Evolutionary conservation across 805 yeast genomes (phyloP), one percentile per base, ranked within the genome.

Genomic region (Metschnikowia orientalis): DNA sequence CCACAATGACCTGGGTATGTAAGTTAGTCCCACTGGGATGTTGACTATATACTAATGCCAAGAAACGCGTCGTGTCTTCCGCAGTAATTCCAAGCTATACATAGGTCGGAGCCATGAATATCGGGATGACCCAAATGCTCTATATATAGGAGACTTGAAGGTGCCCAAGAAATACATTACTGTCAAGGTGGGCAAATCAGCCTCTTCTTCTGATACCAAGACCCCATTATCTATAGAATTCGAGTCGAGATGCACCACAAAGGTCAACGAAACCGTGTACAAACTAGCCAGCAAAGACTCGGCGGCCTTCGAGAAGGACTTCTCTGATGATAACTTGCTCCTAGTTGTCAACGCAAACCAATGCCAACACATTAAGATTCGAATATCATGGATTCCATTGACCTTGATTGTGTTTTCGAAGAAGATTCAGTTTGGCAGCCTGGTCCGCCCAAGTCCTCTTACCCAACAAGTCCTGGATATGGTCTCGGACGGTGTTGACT

Each of bases 121-220:
- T 28, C 43, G 39, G 14, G 14, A 23, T 2, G 42, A 42, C 28
- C 41, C 45, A 3, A 17, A 44, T 12, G 53, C 57, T 28, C 43
- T 56, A 28, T 37, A 52, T 24, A 50, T 60, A 28, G 47, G 50
- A 17, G 57, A 60, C 30, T 43, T 51, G 14, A 47, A 51, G 28
- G 62, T 58, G 8, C 59, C 67, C 6, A 49, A 61, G 30, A 48
- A 48, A 11, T 61, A 59, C 38, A 39, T 61, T 11, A 48, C 50
- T 25, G 10, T 61, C 6, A 18, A 31, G 5, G 34, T 45, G 6
- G 44, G 39, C 2, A 20, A 22, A 7, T 20, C 18, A 1, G 23
- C 25, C 3, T 8, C 34, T 5, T 30, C 31, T 10, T 21, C 24
- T 7, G 29, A 23, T 4, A 21, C 23, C 8, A 37, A 30, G 9